These are phyloP conservation scores for Microbotryum saponariae DNA, from an alignment of 1,284 basidiomycete species.

Conservation along the genomic window DNA sequence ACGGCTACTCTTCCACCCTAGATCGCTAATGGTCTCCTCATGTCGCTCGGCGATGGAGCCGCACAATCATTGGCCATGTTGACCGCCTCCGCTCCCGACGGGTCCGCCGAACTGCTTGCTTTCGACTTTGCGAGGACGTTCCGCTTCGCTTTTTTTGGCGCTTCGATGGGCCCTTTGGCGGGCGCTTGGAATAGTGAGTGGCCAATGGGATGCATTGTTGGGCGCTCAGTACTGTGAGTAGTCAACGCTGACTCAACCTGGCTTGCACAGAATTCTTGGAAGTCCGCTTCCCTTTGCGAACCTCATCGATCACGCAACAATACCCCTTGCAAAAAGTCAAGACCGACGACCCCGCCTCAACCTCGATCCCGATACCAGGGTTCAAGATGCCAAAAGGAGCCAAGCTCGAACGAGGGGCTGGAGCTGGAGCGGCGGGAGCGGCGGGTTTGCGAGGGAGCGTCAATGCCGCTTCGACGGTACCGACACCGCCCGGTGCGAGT, in stretches of 20 bases:
- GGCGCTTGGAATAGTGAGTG: conserved; percentile 32
- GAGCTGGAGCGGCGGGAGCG: not conserved
- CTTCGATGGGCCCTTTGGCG: conserved; percentile 29
- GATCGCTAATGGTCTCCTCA: conserved; percentile 23
- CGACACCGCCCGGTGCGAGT: conserved; percentile 3
- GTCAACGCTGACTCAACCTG: too few relatives aligned
- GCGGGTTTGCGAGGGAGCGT: not conserved
- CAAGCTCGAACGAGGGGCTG: conserved; percentile 17
- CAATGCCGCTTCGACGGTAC: not conserved
- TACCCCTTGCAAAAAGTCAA: conserved; percentile 20
- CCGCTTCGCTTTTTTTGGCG: conserved; percentile 26
- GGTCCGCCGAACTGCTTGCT: not conserved
- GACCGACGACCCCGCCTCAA: conserved; percentile 5
- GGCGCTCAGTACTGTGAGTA: too few relatives aligned
- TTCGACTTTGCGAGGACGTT: conserved; percentile 19
- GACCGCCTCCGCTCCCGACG: not conserved
- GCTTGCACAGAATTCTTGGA: conserved; percentile 28
- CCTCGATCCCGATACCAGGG: conserved; percentile 21
- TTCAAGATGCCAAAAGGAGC: conserved; percentile 22
- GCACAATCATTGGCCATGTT: conserved; percentile 19
- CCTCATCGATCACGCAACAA: not conserved
- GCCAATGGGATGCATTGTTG: too few relatives aligned
- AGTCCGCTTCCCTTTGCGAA: conserved; percentile 29
- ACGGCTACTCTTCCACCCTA: not conserved
- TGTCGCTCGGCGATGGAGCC: conserved; percentile 19